Evolutionary conservation across 2,329 filamentous ascomycete species (phyloP), one percentile per base, ranked within the genome.

Genomic region (Furcasterigmium furcatum): DNA sequence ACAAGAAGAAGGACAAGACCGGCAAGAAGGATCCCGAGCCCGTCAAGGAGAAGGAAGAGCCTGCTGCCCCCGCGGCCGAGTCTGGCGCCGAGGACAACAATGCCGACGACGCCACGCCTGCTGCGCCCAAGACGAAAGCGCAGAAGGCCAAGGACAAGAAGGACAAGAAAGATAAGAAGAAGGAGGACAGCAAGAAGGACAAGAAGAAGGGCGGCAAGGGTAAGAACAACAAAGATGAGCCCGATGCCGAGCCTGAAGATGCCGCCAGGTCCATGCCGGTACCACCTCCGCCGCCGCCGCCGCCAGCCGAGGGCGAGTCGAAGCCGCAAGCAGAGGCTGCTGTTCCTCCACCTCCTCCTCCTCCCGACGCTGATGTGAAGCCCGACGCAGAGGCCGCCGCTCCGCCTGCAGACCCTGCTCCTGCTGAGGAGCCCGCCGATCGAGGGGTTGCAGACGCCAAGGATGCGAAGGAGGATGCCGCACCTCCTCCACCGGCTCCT

Each of bases 151-250:
- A 40, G 20, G 38, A 40, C n/a, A 40, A 40, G 38, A 40, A 40
- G 38, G 25, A 24, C 38, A 40, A 40, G 38, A 40, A 50, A 29
- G 44, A 52, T 41, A 45, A 45, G 25, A 34, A 46, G 18, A 50
- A 52, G 29, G 44, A 42, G 5, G 45, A 46, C 41, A 34, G 43
- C 18, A 44, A 48, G 48, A n/a, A 52, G 29, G 44, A 42, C 5
- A 47, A 46, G 44, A 34, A 45, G 22, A 44, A 48, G 48, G 24
- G 24, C 7, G 24, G 7, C 7, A 27, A 34, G 22, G 41, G 46
- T 24, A 46, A 48, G 40, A 46, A 27, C 13, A 16, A 14, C 14
- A 16, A 34, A 16, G 32, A 18, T 16, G 18, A 35, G 30, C 27
- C 39, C 10, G 42, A 44, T 9, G n/a, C 30, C 16, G 48, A 44